Conservation (phyloP, 179 eudicot genomes). For the Dionaea muscipula region DNA sequence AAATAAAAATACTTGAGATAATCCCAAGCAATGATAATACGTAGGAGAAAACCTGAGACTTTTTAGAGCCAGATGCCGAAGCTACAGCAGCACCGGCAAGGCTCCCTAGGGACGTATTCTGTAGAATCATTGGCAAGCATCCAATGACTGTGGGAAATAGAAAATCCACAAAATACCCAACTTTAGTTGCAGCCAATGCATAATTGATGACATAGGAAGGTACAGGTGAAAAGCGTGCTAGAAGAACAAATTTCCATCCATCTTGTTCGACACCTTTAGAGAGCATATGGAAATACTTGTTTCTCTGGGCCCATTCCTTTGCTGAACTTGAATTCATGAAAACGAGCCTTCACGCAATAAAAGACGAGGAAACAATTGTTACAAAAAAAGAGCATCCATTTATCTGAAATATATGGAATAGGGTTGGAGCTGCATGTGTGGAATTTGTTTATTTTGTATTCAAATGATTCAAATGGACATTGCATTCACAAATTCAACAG, state of each 20-base stretch:
- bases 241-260: conserved; percentile 86
- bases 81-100: conserved; percentile 85
- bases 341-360: conserved; percentile 32
- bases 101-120: conserved; percentile 86
- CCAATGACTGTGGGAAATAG: conserved; percentile 68
- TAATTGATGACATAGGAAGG: conserved; percentile 83
- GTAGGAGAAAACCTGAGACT: conserved; percentile 56
- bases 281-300: conserved; percentile 55
- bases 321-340: conserved; percentile 58
- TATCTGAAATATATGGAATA: no score
- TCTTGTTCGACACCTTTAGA: conserved; percentile 70
- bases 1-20: conserved; percentile 53
- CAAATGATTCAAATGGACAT: no score
- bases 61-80: conserved; percentile 53
- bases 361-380: not conserved
- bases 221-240: conserved; percentile 86
- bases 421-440: no score
- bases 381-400: no score
- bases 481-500: no score
- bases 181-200: conserved; percentile 68
- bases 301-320: conserved; percentile 44
- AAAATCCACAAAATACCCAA: conserved; percentile 56
- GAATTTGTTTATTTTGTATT: no score
- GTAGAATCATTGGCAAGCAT: conserved; percentile 90
- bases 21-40: conserved; percentile 70